Evolutionary conservation across 768 basidiomycete species (phyloP).

Genomic region (Sarcodon sp.): DNA sequence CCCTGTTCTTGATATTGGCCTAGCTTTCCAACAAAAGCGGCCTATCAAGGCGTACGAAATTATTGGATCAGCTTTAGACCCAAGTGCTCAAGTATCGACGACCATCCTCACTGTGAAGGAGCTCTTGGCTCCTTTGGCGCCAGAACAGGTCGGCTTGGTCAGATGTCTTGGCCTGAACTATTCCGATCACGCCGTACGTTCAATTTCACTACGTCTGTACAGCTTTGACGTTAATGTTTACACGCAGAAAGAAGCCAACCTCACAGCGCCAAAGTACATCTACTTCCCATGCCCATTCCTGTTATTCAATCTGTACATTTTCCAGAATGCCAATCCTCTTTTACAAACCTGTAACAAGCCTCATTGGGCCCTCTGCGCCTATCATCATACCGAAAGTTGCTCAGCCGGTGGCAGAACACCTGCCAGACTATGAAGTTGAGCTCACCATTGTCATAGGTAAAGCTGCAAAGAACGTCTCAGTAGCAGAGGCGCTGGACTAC

Average conservation of each 20-base stretch:
- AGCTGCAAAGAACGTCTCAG: conserved; percentile 65
- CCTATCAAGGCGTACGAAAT: conserved; percentile 63
- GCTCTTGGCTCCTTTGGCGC: conserved; percentile 56
- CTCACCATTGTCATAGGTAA: conserved; percentile 77
- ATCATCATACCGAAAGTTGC: conserved; percentile 54
- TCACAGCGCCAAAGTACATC: conserved; percentile 50
- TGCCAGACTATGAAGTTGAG: conserved; percentile 78
- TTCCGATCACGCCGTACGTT: conserved; percentile 65
- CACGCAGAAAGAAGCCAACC: conserved; percentile 48
- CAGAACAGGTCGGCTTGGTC: conserved; percentile 51
- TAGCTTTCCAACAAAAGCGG: conserved; percentile 37
- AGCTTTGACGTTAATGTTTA: not conserved
- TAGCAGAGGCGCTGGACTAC: conserved; percentile 73
- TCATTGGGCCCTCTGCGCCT: conserved; percentile 59
- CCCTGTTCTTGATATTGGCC: conserved; percentile 44
- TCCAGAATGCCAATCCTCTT: conserved; percentile 60
- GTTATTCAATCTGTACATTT: not conserved
- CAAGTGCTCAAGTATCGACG: conserved; percentile 47
- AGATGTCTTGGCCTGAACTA: conserved; percentile 77
- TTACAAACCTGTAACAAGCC: conserved; percentile 60
- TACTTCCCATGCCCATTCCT: not conserved
- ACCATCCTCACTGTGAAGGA: conserved; percentile 57
- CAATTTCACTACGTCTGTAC: not conserved
- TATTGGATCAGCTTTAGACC: conserved; percentile 54
- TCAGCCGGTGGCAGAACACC: conserved; percentile 56